Conservation (phyloP, 1,284 basidiomycete species). For the Trichosporon faecale region DNA sequence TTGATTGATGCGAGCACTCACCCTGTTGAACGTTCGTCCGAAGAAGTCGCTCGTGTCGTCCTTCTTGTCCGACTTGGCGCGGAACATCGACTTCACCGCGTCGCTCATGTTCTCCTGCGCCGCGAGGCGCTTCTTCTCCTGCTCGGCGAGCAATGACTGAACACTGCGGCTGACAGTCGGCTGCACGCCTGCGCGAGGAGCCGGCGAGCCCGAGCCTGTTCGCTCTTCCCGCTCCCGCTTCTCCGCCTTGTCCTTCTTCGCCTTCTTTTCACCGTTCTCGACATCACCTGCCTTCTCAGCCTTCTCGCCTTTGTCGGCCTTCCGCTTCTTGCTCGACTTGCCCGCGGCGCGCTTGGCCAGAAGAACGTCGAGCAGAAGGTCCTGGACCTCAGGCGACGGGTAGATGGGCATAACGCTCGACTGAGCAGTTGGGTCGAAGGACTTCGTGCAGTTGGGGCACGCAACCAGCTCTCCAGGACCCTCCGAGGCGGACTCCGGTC, state of each 20-base stretch:
- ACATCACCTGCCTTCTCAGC: constrained; percentile 6
- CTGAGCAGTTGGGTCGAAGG: constrained; percentile 38
- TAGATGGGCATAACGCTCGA: constrained; percentile 43
- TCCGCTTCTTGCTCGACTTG: constrained; percentile 39
- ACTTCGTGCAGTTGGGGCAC: constrained; percentile 50
- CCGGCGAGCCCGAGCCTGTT: constrained; percentile 4
- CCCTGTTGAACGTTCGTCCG: constrained; percentile 51
- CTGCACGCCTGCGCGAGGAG: constrained; percentile 2
- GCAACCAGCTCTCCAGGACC: constrained; percentile 25
- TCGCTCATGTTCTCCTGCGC: constrained; percentile 51
- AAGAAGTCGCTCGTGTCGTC: constrained; percentile 47
- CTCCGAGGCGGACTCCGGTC: constrained; percentile 15
- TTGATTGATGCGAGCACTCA: constrained; percentile 29
- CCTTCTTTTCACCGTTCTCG: constrained; percentile 12
- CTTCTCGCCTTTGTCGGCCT: constrained; percentile 37
- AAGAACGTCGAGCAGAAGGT: constrained; percentile 42
- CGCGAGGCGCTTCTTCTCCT: constrained; percentile 48
- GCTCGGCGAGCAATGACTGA: constrained; percentile 47
- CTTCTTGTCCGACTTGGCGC: constrained; percentile 36
- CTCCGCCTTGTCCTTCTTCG: constrained; percentile 21
- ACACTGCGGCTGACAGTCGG: constrained; percentile 34
- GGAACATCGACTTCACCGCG: constrained; percentile 52
- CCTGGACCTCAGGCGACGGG: constrained; percentile 43
- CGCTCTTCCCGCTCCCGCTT: constrained; percentile 22
- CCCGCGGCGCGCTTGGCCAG: constrained; percentile 38